Evolutionary conservation across 805 yeast species (phyloP), one percentile per base, ranked within the genome.

Genomic region (Sugiyamaella marilandica): DNA sequence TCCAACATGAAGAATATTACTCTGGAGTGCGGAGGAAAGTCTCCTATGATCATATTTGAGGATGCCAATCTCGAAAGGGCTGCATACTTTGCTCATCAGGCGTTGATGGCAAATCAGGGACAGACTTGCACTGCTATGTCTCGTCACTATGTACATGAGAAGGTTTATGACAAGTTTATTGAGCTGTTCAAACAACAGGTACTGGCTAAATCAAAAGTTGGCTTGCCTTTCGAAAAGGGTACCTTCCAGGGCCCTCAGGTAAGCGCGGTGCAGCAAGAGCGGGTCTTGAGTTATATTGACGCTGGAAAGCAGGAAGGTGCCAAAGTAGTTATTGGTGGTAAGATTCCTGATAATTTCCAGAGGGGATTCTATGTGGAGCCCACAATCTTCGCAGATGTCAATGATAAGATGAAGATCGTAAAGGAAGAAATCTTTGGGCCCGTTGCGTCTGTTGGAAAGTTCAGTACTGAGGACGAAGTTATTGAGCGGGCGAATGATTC

Each of bases 111-210:
- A 78, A 91, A 91, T 77, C 83, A 91, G 66, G 98, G 98, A 72
- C 96, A 91, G 75, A 94, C 90, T 53, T 91, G 98, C 73, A 85
- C 91, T 64, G 96, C 97, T 31, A 92, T 95, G 62, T 89, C 97
- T 47, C 83, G 98, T 74, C 74, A 90, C 59, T 87, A 87, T 69
- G 85, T 90, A 54, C 96, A 92, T 71, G 92, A 85, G 60, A 80
- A 81, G 36, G 76, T 88, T 59, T 87, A 91, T 73, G 96, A 90
- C 56, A 75, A 81, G 67, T 80, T 89, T 57, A 66, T 88, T 54
- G 74, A 72, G 35, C 79, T 73, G 59, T 81, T 86, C 66, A 76
- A 75, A 62, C 62, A 66, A 29, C 78, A 78, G 52, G 78, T 82
- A 46, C 78, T 80, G 60, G 61, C 59, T 41, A 46, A 50, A 75